Evolutionary conservation across 2,329 filamentous ascomycete species (phyloP), one percentile per base, ranked within the genome.

Genomic region (Fusarium humuli): DNA sequence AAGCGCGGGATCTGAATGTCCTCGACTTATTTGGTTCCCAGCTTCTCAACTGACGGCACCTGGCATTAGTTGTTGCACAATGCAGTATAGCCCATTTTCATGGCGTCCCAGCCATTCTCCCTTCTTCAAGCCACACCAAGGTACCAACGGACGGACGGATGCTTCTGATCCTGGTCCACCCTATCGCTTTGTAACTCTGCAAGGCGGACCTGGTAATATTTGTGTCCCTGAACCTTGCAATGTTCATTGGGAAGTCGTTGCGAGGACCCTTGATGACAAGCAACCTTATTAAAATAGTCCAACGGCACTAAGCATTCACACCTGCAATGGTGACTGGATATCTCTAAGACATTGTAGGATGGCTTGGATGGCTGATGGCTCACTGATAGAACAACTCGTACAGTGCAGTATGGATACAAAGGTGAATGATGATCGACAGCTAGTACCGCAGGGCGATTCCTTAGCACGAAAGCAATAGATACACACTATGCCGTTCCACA

Each of bases 221-320:
- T 14, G 32, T 41, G 32, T 53, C 23, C 34, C 49, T 53, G 34
- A 7, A 34, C 49, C 34, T 20, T 41, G 25, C 62, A 29, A 49
- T 22, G 30, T 70, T 44, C 42, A 57, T 70, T 47, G 41, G 67
- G 64, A 69, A 71, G 64, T 65, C n/a, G 48, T 70, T 69, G 58
- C 50, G 58, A 70, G 44, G 34, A 65, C 54, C 41, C 54, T 34
- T 45, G 32, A 27, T 27, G 7, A 53, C 20, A 23, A 27, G 32
- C 23, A 41, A 53, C 49, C 34, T 22, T 53, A 53, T 34, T 22
- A 29, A 34, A 52, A 20, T 53, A 53, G 49, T 53, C 14, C 10
- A 30, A 46, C 34, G 41, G 32, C 25, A 25, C 27, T 55, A 52
- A 59, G 32, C 42, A 47, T 45, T 44, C 50, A 61, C 42, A 29